Percentiles rank a stretch among this genome's conserved stretches.
phyloP scores from a whole-genome alignment of 2,329 filamentous ascomycete genomes.

The Pyrenophora tritici-repentis region DNA sequence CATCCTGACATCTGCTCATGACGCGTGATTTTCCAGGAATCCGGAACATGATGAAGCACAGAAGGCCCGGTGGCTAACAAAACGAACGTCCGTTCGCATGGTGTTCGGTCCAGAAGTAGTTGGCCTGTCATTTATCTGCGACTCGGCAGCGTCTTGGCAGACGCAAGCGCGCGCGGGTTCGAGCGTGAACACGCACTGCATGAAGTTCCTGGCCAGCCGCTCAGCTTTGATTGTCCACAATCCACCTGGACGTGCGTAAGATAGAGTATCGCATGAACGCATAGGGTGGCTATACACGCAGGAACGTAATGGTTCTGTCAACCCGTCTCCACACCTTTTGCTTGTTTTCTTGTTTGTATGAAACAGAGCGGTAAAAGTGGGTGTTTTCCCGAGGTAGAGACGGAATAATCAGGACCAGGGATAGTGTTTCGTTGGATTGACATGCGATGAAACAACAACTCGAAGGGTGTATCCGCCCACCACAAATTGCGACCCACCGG shows the following conservation, averaged over 20 bases:
- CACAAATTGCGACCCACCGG: constrained; percentile 1
- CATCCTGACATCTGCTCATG: neutral
- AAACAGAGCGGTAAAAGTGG: constrained; percentile 1
- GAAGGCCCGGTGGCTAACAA: neutral
- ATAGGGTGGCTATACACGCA: too few relatives aligned
- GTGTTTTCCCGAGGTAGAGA: constrained; percentile 4
- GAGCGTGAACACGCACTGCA: neutral
- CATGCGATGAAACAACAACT: constrained; percentile 21
- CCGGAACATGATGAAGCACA: constrained; percentile 6
- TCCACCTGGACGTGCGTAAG: too few relatives aligned
- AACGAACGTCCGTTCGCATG: constrained; percentile 1
- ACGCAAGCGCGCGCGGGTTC: neutral
- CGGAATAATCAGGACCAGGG: constrained; percentile 1
- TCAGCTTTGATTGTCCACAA: neutral
- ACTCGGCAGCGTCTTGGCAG: constrained; percentile 7
- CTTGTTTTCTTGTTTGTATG: neutral
- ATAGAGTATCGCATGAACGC: too few relatives aligned
- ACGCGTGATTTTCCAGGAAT: neutral
- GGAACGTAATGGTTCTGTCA: too few relatives aligned
- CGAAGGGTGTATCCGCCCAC: constrained; percentile 1
- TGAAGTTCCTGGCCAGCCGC: neutral
- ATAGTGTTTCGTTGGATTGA: constrained; percentile 22
- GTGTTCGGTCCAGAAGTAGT: constrained; percentile 1
- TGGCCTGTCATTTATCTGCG: constrained; percentile 5
- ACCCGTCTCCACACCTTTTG: neutral